A percentile compares a stretch with the other conserved stretches of the same genome.
phyloP scores from a whole-genome alignment of 2,329 filamentous ascomycete species.

The Talaromyces sp. region DNA sequence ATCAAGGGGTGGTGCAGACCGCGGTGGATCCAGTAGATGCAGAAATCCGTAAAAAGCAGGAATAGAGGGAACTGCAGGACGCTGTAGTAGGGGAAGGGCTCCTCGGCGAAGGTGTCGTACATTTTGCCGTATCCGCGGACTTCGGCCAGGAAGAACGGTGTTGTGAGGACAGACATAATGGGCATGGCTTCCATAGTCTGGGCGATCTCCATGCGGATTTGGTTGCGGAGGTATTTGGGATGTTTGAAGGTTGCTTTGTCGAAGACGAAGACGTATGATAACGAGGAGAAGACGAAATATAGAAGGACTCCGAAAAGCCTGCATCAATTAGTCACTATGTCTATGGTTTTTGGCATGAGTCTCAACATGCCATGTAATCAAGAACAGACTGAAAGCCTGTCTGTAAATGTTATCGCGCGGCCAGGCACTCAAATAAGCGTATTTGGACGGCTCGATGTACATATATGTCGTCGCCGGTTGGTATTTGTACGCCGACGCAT shows the following conservation, averaged over 20 bases:
- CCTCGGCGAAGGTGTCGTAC: constrained; percentile 74
- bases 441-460: constrained; percentile 65
- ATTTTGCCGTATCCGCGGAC: constrained; percentile 81
- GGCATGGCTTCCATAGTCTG: constrained; percentile 77
- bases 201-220: constrained; percentile 78
- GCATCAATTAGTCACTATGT: constrained; percentile 13
- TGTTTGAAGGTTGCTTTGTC: constrained; percentile 86
- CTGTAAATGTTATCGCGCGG: constrained; percentile 72
- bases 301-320: constrained; percentile 82
- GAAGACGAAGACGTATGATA: constrained; percentile 87
- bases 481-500: constrained; percentile 51
- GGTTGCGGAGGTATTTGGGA: constrained; percentile 93
- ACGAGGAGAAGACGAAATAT: constrained; percentile 78
- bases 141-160: constrained; percentile 76
- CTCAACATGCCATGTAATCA: constrained; percentile 72
- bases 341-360: neutral
- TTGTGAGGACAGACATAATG: constrained; percentile 76
- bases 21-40: constrained; percentile 89
- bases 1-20: constrained; percentile 73
- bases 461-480: constrained; percentile 70
- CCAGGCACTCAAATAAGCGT: constrained; percentile 76
- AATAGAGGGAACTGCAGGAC: constrained; percentile 82
- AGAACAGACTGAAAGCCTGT: constrained; percentile 70
- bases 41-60: constrained; percentile 81
- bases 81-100: constrained; percentile 75